A percentile compares a stretch with the other conserved stretches of the same genome.
These are phyloP conservation scores for Volutella citrinella DNA, from an alignment of 2,329 filamentous ascomycete species.

Conservation along the genomic window DNA sequence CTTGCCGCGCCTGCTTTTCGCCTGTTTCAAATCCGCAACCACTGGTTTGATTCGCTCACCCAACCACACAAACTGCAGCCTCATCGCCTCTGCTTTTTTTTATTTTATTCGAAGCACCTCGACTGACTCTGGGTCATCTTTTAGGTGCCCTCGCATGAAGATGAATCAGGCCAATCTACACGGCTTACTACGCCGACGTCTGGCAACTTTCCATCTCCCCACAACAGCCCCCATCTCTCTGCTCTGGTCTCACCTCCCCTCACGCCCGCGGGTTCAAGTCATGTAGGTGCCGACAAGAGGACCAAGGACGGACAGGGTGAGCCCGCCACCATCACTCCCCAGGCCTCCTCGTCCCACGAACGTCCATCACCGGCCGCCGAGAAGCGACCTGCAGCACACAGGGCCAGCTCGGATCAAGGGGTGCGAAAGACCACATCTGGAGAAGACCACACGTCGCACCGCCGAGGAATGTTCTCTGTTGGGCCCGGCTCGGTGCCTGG, in stretches of 20 bases:
- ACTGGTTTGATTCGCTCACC: too few species aligned
- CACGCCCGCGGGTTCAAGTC: conserved; percentile 74
- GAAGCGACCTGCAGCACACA: conserved; percentile 37
- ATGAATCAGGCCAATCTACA: conserved; percentile 58
- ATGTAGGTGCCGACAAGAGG: conserved; percentile 30
- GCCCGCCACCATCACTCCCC: conserved; percentile 60
- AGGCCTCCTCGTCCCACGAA: conserved; percentile 59
- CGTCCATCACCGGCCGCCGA: conserved; percentile 42
- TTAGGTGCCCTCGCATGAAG: conserved; percentile 62
- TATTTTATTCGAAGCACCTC: too few species aligned
- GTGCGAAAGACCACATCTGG: conserved; percentile 41
- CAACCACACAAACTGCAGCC: too few species aligned
- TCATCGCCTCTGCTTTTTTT: too few species aligned
- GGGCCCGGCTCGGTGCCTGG: conserved; percentile 53
- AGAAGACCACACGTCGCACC: conserved; percentile 42
- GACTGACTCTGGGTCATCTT: conserved; percentile 20
- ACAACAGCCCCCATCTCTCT: conserved; percentile 63
- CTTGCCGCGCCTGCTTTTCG: conserved; percentile 2
- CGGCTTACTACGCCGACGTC: conserved; percentile 63
- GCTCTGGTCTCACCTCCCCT: conserved; percentile 84
- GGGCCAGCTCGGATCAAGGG: conserved; percentile 41
- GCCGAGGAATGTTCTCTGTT: conserved; percentile 53
- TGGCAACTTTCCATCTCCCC: conserved; percentile 63
- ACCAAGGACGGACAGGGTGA: conserved; percentile 34
- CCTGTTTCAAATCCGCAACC: not conserved